These are phyloP conservation scores for Xanthoconium separans DNA, from an alignment of 1,284 basidiomycete genomes.

Conservation along the genomic window DNA sequence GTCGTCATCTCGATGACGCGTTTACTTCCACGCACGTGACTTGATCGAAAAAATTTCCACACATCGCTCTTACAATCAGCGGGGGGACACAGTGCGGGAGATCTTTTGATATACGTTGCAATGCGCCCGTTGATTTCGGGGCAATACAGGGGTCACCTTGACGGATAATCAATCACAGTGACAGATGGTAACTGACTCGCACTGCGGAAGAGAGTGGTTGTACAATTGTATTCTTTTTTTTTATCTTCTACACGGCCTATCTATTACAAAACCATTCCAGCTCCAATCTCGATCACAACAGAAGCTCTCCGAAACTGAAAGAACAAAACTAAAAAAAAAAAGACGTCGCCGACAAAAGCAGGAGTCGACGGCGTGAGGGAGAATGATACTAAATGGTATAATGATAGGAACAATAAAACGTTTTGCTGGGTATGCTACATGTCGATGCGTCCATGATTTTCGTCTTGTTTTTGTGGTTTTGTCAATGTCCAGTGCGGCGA, in stretches of 20 bases:
- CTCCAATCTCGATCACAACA: background rate
- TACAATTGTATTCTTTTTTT: constrained; percentile 12
- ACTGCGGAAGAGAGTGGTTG: background rate
- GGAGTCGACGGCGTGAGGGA: background rate
- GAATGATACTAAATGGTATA: constrained; percentile 16
- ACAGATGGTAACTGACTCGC: background rate
- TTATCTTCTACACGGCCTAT: constrained; percentile 17
- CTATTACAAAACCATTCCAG: constrained; percentile 19
- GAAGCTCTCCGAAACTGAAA: constrained; percentile 3
- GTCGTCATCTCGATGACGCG: constrained; percentile 5
- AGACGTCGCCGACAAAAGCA: background rate
- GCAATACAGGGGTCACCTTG: background rate
- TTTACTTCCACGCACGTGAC: constrained; percentile 5
- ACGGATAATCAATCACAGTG: background rate
- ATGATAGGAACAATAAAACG: constrained; percentile 23
- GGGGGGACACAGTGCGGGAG: background rate
- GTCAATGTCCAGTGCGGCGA: constrained; percentile 10
- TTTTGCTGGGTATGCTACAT: constrained; percentile 25
- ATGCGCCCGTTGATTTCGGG: background rate
- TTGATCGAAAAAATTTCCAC: constrained; percentile 9
- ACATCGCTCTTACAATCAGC: background rate
- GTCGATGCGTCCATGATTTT: constrained; percentile 7
- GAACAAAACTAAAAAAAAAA: background rate
- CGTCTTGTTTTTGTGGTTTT: constrained; percentile 19
- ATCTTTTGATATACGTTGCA: constrained; percentile 1